phyloP scores from a whole-genome alignment of 176 grass and related monocot genomes.

The Oryza longistaminata region DNA sequence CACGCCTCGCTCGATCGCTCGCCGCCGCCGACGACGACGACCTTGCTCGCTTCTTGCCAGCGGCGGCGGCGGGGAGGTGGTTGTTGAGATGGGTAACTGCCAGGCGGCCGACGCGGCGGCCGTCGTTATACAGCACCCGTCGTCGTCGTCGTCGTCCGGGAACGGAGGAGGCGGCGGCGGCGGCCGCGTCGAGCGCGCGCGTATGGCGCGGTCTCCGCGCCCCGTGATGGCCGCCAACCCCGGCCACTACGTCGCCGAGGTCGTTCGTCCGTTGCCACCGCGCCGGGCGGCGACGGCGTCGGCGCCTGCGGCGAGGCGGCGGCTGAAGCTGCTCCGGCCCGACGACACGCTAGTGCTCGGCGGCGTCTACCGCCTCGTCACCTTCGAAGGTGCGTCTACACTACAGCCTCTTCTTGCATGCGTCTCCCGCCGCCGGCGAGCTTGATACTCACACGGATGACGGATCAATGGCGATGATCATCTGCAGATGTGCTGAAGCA shows the following conservation, averaged over 20 bases:
- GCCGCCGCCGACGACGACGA: background rate
- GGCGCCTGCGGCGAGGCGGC: background rate
- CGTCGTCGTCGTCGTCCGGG: background rate
- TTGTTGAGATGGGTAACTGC: conserved; percentile 58
- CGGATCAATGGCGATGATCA: background rate
- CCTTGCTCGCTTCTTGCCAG: background rate
- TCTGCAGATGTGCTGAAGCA: conserved; percentile 44
- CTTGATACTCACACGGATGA: background rate
- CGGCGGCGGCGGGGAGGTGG: background rate
- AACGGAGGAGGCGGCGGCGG: background rate
- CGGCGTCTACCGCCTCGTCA: conserved; percentile 90
- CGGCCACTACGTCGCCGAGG: conserved; percentile 33
- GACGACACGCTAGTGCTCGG: conserved; percentile 81
- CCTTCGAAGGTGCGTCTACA: conserved; percentile 71
- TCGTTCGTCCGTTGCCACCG: background rate
- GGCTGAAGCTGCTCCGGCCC: conserved; percentile 92
- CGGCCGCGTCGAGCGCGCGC: conserved; percentile 28
- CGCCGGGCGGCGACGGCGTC: background rate
- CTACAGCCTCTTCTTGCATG: background rate
- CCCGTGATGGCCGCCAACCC: conserved; percentile 35
- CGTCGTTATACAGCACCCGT: conserved; percentile 61
- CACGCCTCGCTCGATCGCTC: background rate
- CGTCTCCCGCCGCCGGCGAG: too few relatives aligned
- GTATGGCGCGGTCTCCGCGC: background rate
- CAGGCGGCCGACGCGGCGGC: conserved; percentile 63